Evolutionary conservation across 176 grass and related monocot genomes (phyloP), one percentile per base, ranked within the genome.

Genomic region (Rhynchospora pubera): DNA sequence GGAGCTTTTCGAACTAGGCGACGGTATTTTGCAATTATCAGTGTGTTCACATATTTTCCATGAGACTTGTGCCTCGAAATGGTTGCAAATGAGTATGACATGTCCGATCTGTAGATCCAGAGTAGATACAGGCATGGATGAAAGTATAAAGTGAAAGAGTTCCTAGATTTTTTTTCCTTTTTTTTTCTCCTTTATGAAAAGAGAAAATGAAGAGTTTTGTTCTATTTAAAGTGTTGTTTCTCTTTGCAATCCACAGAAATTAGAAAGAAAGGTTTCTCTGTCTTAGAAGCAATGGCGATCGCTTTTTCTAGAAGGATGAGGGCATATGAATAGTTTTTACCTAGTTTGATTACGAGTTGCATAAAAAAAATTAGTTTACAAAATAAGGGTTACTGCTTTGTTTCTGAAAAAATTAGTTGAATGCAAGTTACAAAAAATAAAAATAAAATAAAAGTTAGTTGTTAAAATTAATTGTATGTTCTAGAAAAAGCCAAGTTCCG

Each of bases 81-180:
- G 67, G 67, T 47, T 71, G 67, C 67, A 22, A 64, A 21, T 71
- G 42, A 71, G 67, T 34, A 71, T 71, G 67, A 46, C 67, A 48
- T 71, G 67, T 48, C 67, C 67, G 67, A 42, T 71, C 39, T 71
- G 67, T 71, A 45, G 67, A 71, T 71, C 42, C 1, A 45, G 67
- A 45, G 67, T 71, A 12, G 67, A 64, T 64, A 30, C 43, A 1
- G n/a, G 11, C 42, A 71, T 48, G 14, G 42, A 46, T 47, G 9
- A 48, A 22, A 21, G 16, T 47, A 16, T 22, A 47, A 47, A 47
- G 0, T 71, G 43, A 22, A 22, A 71, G 18, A 71, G 8, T 22
- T 11, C n/a, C 3, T 22, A 47, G 10, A 64, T 9, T 1, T 12
- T 28, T 30, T 71, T 46, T n/a, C n/a, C n/a, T n/a, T n/a, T 3